These are phyloP conservation scores for Boletus rubropictus DNA, from an alignment of 768 basidiomycete species.

Conservation along the genomic window DNA sequence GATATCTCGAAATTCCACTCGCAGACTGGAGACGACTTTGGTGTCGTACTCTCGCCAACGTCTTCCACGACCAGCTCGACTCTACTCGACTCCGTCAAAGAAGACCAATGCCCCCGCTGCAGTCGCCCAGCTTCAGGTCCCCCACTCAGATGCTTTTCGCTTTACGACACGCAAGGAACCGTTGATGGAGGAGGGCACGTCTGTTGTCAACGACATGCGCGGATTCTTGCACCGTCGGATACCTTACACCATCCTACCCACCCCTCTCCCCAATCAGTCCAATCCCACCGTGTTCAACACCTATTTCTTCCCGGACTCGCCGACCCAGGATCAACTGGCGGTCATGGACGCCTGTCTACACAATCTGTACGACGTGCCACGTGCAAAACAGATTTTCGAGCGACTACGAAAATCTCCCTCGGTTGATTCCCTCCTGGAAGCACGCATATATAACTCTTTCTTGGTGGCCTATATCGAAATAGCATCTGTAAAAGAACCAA, in stretches of 20 bases:
- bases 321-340: conserved; percentile 61
- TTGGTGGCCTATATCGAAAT: conserved; percentile 59
- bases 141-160: conserved; percentile 37
- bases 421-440: conserved; percentile 43
- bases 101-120: conserved; percentile 48
- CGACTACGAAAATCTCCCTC: conserved; percentile 44
- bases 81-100: conserved; percentile 65
- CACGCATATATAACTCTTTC: conserved; percentile 57
- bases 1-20: conserved; percentile 29
- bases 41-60: conserved; percentile 59
- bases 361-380: conserved; percentile 66
- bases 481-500: conserved; percentile 43
- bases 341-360: conserved; percentile 82
- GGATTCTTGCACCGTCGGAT: conserved; percentile 44
- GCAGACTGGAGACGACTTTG: conserved; percentile 35
- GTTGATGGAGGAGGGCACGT: conserved; percentile 10
- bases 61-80: conserved; percentile 63
- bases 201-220: conserved; percentile 37
- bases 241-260: conserved; percentile 56
- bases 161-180: conserved; percentile 26
- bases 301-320: conserved; percentile 58
- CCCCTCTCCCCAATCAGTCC: conserved; percentile 54
- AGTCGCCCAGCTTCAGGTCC: conserved; percentile 34
- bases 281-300: conserved; percentile 35
- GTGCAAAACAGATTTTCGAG: conserved; percentile 71